Evolutionary conservation across 441 rosid genomes (phyloP).

Genomic region (Pelargonium fulgidum): DNA sequence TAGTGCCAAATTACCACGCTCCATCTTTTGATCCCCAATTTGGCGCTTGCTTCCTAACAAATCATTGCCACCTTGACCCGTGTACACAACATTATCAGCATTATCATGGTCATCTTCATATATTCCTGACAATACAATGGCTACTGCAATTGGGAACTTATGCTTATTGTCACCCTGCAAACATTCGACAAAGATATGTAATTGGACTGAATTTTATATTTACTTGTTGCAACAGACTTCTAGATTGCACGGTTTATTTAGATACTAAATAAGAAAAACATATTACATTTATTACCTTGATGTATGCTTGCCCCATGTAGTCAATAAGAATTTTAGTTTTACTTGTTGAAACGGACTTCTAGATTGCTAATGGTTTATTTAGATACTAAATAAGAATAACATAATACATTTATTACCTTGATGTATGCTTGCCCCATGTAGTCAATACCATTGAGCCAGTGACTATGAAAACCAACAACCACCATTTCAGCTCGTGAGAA

Average conservation of each 20-base stretch:
- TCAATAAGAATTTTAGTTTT: no score
- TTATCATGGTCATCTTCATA: conserved; percentile 89
- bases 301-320: no score
- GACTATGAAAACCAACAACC: conserved; percentile 73
- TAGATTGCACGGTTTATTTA: no score
- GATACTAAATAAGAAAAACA: no score
- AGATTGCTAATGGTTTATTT: no score
- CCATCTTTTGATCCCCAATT: conserved; percentile 52
- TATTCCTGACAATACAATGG: conserved; percentile 77
- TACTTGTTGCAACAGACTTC: no score
- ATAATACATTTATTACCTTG: conserved; percentile 23
- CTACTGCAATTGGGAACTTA: conserved; percentile 53
- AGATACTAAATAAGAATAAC: background rate
- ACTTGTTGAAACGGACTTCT: no score
- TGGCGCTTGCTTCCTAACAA: conserved; percentile 72
- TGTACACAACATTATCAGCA: conserved; percentile 69
- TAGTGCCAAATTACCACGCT: conserved; percentile 75
- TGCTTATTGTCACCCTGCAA: conserved; percentile 40
- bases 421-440: conserved; percentile 50
- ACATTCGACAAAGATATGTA: conserved; percentile 12
- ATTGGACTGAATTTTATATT: background rate
- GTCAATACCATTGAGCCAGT: conserved; percentile 88
- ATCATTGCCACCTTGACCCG: conserved; percentile 89
- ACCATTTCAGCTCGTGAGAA: conserved; percentile 88
- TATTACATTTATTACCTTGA: no score